These are phyloP conservation scores for Colletotrichum cuscutae DNA, from an alignment of 2,329 filamentous ascomycete genomes.

Conservation along the genomic window DNA sequence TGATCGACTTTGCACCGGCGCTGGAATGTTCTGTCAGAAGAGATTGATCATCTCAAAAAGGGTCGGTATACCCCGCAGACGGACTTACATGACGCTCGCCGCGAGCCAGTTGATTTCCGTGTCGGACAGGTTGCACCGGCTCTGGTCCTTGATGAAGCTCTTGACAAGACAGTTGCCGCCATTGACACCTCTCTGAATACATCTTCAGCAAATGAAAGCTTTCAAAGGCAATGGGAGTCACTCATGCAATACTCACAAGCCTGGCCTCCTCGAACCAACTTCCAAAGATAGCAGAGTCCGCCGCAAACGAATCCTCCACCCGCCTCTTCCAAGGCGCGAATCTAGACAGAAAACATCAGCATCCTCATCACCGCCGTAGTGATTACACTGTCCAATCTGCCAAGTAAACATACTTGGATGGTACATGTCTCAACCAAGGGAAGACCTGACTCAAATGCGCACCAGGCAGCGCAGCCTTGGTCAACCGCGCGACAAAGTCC, in stretches of 20 bases:
- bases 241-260: background rate
- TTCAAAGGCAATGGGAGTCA: fast-evolving
- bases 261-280: background rate
- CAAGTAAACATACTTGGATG: background rate
- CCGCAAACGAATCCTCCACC: background rate
- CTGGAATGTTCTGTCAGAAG: background rate
- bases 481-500: background rate
- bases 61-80: background rate
- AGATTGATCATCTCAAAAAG: background rate
- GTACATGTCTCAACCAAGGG: background rate
- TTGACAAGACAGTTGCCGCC: background rate
- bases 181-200: background rate
- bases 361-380: background rate
- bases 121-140: background rate
- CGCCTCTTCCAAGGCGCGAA: background rate
- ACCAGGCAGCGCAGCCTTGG: background rate
- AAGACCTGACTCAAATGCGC: background rate
- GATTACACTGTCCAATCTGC: background rate
- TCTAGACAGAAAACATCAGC: background rate
- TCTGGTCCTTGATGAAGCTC: background rate
- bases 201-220: too few relatives aligned
- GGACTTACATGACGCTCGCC: background rate
- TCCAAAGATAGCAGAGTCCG: background rate
- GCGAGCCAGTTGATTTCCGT: background rate
- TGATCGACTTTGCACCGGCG: background rate